Evolutionary conservation across 163 green algal species (phyloP), one percentile per base, ranked within the genome.

Genomic region (Chlorella variabilis): DNA sequence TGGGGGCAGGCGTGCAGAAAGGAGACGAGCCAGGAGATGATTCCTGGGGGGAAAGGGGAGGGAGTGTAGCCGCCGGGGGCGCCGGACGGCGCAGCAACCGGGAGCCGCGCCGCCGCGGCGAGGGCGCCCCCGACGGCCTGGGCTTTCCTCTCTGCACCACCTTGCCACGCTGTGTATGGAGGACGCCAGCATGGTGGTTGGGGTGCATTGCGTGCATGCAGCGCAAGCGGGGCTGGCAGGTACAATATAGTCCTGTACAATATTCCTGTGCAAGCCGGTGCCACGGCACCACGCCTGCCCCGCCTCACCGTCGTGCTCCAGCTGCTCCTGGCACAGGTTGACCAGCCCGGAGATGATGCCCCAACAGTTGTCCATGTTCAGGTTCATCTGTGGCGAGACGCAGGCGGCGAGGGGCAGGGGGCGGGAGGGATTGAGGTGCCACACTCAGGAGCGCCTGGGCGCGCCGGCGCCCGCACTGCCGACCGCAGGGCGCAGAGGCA

Each of bases 281-380:
- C n/a, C n/a, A n/a, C n/a, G n/a, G n/a, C n/a, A n/a, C n/a, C n/a
- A n/a, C n/a, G n/a, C n/a, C n/a, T n/a, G n/a, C n/a, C n/a, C n/a
- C n/a, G n/a, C 15, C 73, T 36, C 77, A 83, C 85, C 85, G 29
- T 89, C 97, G 38, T 98, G 92, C 29, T 93, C 87, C 71, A 96
- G 85, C 82, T 91, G 91, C 51, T 84, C 65, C 6, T 90, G 82
- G 84, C 82, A 91, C 71, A 97, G 81, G 84, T 98, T 94, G 38
- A 97, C 84, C 41, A 98, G 80, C 41, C 90, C 92, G 6, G 89
- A 87, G 70, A 98, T 90, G 62, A 99, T 97, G 86, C 96, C 97
- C 96, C 96, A 99, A 86, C 94, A 96, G 93, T 98, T 98, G 81
- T 97, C 93, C 87, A 98, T 93, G 79, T 90, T 95, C 41, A 99